Base-by-base conservation (phyloP, 192 early-diverging fungal genomes). In the Rhizophagus sp. region DNA sequence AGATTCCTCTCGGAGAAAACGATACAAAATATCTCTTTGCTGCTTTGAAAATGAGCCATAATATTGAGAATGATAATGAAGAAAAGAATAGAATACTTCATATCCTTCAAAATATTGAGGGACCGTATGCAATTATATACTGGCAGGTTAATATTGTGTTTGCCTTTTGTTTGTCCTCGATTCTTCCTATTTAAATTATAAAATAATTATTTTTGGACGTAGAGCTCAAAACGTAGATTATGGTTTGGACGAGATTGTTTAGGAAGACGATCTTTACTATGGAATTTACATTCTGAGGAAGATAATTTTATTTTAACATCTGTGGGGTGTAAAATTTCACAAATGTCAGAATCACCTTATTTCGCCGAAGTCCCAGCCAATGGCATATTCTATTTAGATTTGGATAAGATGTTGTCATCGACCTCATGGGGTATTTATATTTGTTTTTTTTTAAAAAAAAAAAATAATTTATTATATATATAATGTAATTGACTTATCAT, bases 161-260 rank as follows among this genome's bases (percentile, higher is more conserved):
- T 34, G 7, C 30, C 13, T 13, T 27, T 41, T 41, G n/a, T 69
- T 15, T 73, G 17, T n/a, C 41, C 12, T 36, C 50, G 17, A n/a
- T 30, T 70, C 17, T 9, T 61, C 27, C n/a, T n/a, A 41, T 62
- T 17, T 57, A 22, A 62, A 27, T 49, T 24, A 65, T 78, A 47
- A 67, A 44, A 44, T 27, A 24, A 36, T 62, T 12, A 70, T 34
- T 41, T 74, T 71, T 74, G 5, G 10, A 22, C 63, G 13, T 77
- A 89, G 86, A 77, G 73, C 7, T 64, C 72, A 25, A 79, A 77
- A 22, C 63, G 80, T 22, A 82, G 72, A 69, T 52, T 98, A 50
- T 97, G 91, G 88, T 97, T 97, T 87, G 91, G 93, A 1, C 85
- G 97, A 17, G 97, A 98, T 80, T 92, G 89, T 36, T 82, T 98